Conservation (phyloP, 2,329 filamentous ascomycete genomes). For the Monilinia aucupariae region DNA sequence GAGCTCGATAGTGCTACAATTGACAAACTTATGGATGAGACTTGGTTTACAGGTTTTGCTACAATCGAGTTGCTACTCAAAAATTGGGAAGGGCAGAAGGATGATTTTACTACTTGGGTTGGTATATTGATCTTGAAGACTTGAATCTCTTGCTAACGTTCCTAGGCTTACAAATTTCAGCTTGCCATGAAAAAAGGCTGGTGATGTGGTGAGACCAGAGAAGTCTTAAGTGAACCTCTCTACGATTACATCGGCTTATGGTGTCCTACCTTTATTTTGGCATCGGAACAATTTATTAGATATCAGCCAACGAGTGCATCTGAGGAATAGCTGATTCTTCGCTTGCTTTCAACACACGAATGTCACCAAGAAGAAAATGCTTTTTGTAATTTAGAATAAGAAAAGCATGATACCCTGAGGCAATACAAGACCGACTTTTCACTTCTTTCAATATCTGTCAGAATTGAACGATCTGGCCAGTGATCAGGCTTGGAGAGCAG, state of each 20-base stretch:
- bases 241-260: not conserved
- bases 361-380: not conserved
- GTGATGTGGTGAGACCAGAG: not conserved
- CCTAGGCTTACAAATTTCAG: conserved; percentile 31
- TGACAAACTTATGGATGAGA: conserved; percentile 52
- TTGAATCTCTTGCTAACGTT: conserved; percentile 12
- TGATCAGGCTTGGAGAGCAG: not conserved
- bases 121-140: conserved; percentile 6
- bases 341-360: not conserved
- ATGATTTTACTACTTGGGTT: conserved; percentile 75
- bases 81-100: conserved; percentile 59
- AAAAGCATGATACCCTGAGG: not conserved
- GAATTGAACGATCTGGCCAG: not conserved
- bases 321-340: not conserved
- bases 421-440: not conserved
- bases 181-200: conserved; percentile 29
- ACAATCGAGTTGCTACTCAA: conserved; percentile 51
- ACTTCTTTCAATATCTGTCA: not conserved
- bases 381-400: not conserved
- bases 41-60: conserved; percentile 54
- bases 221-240: not conserved
- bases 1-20: conserved; percentile 56
- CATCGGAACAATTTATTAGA: not conserved
- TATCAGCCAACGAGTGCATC: not conserved
- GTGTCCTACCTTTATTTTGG: not conserved